Percentiles rank a stretch among this genome's conserved stretches.
phyloP scores from a whole-genome alignment of 371 early-diverging fungal genomes.

The Smittium mucronatum region DNA sequence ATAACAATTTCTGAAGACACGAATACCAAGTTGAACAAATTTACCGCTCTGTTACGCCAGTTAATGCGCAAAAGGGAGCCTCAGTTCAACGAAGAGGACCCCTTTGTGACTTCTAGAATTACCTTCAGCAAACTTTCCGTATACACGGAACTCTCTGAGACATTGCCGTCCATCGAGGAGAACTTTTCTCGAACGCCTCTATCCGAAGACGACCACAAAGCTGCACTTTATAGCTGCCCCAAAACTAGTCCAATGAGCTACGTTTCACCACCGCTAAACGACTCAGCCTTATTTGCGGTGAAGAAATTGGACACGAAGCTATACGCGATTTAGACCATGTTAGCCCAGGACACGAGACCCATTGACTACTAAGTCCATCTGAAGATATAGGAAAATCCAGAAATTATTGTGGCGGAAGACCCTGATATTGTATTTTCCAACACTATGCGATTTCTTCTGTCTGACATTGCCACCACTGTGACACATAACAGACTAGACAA shows the following conservation, averaged over 20 bases:
- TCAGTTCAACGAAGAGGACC: not conserved
- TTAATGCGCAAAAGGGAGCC: not conserved
- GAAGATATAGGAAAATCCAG: not conserved
- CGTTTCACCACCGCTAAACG: not conserved
- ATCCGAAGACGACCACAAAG: not conserved
- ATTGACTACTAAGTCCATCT: not conserved
- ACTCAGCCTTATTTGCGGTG: not conserved
- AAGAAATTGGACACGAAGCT: not conserved
- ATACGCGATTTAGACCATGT: not conserved
- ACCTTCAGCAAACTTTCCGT: not conserved
- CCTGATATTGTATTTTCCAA: not conserved
- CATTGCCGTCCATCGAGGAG: not conserved
- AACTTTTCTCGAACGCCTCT: not conserved
- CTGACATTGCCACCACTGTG: not conserved
- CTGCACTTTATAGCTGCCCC: not conserved
- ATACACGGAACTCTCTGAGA: not conserved
- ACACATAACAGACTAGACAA: not conserved
- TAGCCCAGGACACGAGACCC: not conserved
- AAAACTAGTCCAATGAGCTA: constrained; percentile 1
- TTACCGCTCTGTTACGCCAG: not conserved
- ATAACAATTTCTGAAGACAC: not conserved
- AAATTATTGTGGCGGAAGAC: not conserved
- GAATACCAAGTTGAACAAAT: not conserved
- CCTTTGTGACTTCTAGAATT: not conserved
- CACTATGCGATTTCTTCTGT: not conserved